Evolutionary conservation across 441 rosid genomes (phyloP).

Genomic region (Populus hybrid): DNA sequence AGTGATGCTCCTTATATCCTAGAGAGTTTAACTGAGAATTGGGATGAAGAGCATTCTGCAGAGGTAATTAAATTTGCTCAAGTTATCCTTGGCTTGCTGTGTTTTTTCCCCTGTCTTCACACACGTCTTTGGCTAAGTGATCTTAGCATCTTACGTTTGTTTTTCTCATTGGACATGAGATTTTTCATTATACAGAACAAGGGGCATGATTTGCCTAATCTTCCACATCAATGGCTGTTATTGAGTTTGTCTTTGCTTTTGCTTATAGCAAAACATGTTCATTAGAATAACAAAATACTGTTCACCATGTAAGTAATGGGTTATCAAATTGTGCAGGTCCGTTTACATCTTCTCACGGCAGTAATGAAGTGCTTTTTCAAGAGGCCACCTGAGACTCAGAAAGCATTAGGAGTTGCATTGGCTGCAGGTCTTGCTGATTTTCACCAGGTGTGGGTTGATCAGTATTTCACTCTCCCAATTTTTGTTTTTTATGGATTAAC

Average conservation of each 20-base stretch:
- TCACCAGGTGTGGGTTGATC: slow-evolving; percentile 64
- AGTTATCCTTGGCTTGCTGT: neutral
- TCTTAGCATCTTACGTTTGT: neutral
- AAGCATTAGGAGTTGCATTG: slow-evolving; percentile 80
- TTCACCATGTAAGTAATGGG: slow-evolving; percentile 18
- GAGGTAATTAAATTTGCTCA: slow-evolving; percentile 44
- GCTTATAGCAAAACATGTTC: neutral
- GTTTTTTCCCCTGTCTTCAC: neutral
- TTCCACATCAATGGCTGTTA: neutral
- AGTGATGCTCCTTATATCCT: slow-evolving; percentile 89
- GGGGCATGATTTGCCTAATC: neutral
- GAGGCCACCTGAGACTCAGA: slow-evolving; percentile 96
- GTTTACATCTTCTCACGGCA: slow-evolving; percentile 91
- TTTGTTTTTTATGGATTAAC: neutral
- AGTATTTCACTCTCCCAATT: neutral
- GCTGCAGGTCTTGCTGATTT: slow-evolving; percentile 91
- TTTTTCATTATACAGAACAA: neutral
- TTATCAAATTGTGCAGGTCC: slow-evolving; percentile 59
- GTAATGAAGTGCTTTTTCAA: slow-evolving; percentile 93
- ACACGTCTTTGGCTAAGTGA: neutral
- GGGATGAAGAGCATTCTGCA: slow-evolving; percentile 96
- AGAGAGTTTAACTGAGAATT: slow-evolving; percentile 79
- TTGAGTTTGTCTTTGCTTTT: neutral
- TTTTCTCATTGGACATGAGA: neutral
- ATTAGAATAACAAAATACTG: neutral